Conservation (phyloP, 768 basidiomycete genomes). For the Phylloporus arenicola region DNA sequence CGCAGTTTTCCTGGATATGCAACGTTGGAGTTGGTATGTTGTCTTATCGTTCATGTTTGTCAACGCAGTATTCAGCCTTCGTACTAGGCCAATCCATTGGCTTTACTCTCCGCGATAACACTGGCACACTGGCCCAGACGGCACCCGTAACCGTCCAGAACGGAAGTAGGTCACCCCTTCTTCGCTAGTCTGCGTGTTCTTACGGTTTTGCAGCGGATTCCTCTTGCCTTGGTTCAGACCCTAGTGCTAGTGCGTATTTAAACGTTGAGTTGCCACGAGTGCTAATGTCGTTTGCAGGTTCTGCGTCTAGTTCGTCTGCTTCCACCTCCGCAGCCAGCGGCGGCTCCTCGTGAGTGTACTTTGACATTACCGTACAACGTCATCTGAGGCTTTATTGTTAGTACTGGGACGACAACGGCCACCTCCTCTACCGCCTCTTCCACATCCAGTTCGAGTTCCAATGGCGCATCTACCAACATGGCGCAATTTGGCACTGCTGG, state of each 20-base stretch:
- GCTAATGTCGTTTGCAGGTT: constrained; percentile 16
- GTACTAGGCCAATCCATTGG: constrained; percentile 47
- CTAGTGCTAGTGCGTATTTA: constrained; percentile 17
- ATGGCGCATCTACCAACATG: constrained; percentile 37
- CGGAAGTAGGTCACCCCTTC: constrained; percentile 42
- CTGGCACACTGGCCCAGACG: constrained; percentile 45
- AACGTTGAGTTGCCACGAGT: constrained; percentile 6
- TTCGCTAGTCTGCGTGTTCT: constrained; percentile 1
- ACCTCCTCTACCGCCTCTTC: constrained; percentile 23
- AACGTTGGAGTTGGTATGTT: constrained; percentile 44
- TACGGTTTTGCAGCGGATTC: constrained; percentile 26
- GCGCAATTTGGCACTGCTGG: constrained; percentile 43
- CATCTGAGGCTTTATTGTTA: constrained; percentile 8
- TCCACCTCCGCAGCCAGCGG: not conserved
- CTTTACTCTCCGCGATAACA: constrained; percentile 55
- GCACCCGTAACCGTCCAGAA: constrained; percentile 46
- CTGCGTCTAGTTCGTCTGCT: constrained; percentile 1
- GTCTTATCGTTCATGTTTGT: not conserved
- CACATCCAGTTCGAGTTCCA: constrained; percentile 13
- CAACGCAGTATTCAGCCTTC: not conserved
- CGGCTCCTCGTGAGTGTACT: constrained; percentile 19
- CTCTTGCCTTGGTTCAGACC: constrained; percentile 30
- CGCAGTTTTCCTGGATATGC: constrained; percentile 48
- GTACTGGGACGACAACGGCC: not conserved
- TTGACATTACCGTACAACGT: not conserved